These are phyloP conservation scores for Gnomoniopsis smithogilvyi DNA, from an alignment of 2,329 filamentous ascomycete genomes.

Conservation along the genomic window DNA sequence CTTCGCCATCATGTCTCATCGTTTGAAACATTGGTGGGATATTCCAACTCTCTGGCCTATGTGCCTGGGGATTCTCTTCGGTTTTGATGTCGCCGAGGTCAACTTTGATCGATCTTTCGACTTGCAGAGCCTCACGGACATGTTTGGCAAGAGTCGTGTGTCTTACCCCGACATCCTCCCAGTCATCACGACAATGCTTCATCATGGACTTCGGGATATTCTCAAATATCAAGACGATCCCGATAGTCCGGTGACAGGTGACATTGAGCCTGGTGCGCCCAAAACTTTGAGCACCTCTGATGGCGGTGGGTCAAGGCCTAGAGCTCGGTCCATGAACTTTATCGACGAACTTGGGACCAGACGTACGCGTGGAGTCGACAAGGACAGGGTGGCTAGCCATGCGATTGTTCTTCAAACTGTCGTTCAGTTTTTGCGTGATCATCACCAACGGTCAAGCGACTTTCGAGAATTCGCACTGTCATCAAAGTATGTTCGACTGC, in stretches of 20 bases:
- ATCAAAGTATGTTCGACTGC: slow-evolving; percentile 77
- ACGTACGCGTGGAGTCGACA: slow-evolving; percentile 39
- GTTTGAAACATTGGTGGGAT: slow-evolving; percentile 86
- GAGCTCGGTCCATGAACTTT: slow-evolving; percentile 65
- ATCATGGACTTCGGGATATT: slow-evolving; percentile 74
- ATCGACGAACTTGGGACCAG: slow-evolving; percentile 55
- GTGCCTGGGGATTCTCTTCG: slow-evolving; percentile 85
- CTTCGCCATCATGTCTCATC: slow-evolving; percentile 78
- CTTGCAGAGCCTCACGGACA: slow-evolving; percentile 67
- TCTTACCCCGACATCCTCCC: slow-evolving; percentile 74
- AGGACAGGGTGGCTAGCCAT: slow-evolving; percentile 52
- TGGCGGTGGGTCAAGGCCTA: slow-evolving; percentile 33
- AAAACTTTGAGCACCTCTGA: slow-evolving; percentile 24
- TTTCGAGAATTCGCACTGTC: slow-evolving; percentile 81
- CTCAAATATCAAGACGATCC: slow-evolving; percentile 60
- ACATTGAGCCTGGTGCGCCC: slow-evolving; percentile 21
- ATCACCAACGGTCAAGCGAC: slow-evolving; percentile 70
- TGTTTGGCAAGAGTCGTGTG: slow-evolving; percentile 68
- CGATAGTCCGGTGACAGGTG: slow-evolving; percentile 42
- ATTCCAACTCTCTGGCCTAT: slow-evolving; percentile 81
- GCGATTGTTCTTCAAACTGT: slow-evolving; percentile 70
- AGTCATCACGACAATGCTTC: slow-evolving; percentile 82
- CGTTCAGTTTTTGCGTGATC: slow-evolving; percentile 72
- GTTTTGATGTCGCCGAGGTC: slow-evolving; percentile 71
- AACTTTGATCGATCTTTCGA: slow-evolving; percentile 73